Percentiles rank a stretch among this genome's conserved stretches.
Conservation (phyloP, 1,284 basidiomycete genomes). For the Sporisorium exsertum region DNA sequence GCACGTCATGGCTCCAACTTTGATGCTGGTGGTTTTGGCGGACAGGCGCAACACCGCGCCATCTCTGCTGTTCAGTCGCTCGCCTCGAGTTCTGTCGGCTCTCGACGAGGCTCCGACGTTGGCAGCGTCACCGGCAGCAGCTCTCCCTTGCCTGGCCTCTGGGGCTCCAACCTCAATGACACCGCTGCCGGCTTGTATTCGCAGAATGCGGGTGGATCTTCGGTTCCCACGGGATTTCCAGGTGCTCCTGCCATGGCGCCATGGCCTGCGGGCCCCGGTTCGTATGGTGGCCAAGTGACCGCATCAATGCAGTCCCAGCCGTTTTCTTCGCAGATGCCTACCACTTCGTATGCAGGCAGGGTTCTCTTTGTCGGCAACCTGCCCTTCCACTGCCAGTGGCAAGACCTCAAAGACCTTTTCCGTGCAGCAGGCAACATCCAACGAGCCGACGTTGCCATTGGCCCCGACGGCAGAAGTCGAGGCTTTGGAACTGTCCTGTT, state of each 20-base stretch:
- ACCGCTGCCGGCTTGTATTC: constrained; percentile 13
- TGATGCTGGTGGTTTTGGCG: constrained; percentile 12
- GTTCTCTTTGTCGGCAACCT: constrained; percentile 68
- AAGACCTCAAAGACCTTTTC: constrained; percentile 68
- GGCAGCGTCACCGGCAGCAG: constrained; percentile 10
- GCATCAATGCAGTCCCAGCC: constrained; percentile 48
- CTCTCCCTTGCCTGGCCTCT: constrained; percentile 9
- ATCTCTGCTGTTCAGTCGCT: constrained; percentile 35
- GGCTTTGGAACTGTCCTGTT: constrained; percentile 94
- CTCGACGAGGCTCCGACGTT: constrained; percentile 37
- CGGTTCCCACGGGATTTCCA: constrained; percentile 51
- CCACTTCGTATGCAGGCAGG: constrained; percentile 63
- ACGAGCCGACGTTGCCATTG: constrained; percentile 90
- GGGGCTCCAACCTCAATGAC: constrained; percentile 18
- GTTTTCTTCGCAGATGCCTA: constrained; percentile 39
- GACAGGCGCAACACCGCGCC: constrained; percentile 25
- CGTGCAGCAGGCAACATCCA: constrained; percentile 77
- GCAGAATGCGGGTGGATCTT: constrained; percentile 35
- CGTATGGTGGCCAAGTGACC: constrained; percentile 21
- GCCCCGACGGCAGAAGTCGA: constrained; percentile 88
- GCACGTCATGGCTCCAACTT: constrained; percentile 17
- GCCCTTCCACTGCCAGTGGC: constrained; percentile 69
- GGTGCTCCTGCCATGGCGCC: constrained; percentile 49
- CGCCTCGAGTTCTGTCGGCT: constrained; percentile 12
- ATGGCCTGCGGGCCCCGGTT: constrained; percentile 39